These are phyloP conservation scores for Fusarium napiforme DNA, from an alignment of 2,329 filamentous ascomycete genomes.

Conservation along the genomic window DNA sequence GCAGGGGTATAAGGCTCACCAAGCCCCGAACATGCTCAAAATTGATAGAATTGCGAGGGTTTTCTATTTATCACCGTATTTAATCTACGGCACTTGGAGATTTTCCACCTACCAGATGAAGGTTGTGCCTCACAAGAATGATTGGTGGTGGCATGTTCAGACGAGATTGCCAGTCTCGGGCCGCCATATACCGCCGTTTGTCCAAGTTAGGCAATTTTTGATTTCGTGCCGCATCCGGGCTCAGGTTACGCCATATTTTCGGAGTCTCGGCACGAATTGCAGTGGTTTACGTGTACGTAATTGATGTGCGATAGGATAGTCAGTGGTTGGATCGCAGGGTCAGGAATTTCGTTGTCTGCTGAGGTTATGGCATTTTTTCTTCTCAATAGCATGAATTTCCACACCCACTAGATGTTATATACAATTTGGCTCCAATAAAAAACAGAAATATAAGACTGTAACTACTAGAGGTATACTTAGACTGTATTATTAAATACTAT, in stretches of 20 bases:
- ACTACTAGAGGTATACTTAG: too few relatives aligned
- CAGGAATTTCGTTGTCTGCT: too few relatives aligned
- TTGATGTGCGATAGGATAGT: too few relatives aligned
- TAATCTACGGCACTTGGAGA: background rate
- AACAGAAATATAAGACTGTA: too few relatives aligned
- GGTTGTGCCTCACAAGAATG: background rate
- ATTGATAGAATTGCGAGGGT: background rate
- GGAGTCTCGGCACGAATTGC: background rate
- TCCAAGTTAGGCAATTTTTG: background rate
- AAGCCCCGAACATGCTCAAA: background rate
- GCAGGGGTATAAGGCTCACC: background rate
- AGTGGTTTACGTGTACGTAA: background rate
- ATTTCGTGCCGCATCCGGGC: background rate
- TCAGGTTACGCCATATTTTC: background rate
- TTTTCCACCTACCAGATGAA: slow-evolving; percentile 1
- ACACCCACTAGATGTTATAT: too few relatives aligned
- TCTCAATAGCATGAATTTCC: too few relatives aligned
- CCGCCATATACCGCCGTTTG: background rate
- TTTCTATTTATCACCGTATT: background rate
- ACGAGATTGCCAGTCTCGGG: background rate
- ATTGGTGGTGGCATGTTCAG: background rate
- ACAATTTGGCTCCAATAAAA: too few relatives aligned
- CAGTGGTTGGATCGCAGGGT: too few relatives aligned
- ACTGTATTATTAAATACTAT: too few relatives aligned
- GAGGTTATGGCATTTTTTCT: too few relatives aligned